Evolutionary conservation across 169 alveolate species (phyloP), one percentile per base, ranked within the genome.

Genomic region (Theileria orientalis): DNA sequence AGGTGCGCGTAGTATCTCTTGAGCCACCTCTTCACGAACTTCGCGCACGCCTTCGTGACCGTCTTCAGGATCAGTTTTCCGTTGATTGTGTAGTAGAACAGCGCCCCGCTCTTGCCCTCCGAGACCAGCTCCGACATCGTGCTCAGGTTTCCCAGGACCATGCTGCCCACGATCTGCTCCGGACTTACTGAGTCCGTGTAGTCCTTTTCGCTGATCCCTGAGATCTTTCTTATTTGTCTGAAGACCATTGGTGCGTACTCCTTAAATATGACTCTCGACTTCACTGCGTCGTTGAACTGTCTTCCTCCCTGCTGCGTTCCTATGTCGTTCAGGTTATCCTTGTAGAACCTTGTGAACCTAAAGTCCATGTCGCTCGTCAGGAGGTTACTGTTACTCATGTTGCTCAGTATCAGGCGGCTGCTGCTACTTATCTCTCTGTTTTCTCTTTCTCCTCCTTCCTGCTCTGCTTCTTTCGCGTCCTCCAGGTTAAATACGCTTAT

Each of bases 181-280:
- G 99, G 99, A 0, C 99, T 99, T 27, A 96, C 95, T 21, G 98
- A 94, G 79, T 96, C 90, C 51, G 96, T 74, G 77, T 97, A 97
- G 64, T 90, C 94, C 51, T 94, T 98, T 25, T 93, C 92, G 60
- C 92, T 83, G 54, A 97, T 90, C 6, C 97, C 96, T 67, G 92
- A 95, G 72, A 87, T 61, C 25, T 76, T 94, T 32, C 99, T 88
- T 11, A 97, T 90, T n/a, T 92, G 89, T 74, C 95, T 95, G 84
- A 97, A 97, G 19, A 96, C 98, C 85, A 93, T 88, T 16, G 99
- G 99, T 14, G 98, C 97, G 85, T 92, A 94, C 78, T 97, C 99
- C 56, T 90, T 92, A 85, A 96, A 97, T 51, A 91, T 64, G n/a
- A 93, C 19, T 61, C 8, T 61, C 14, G 54, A 19, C 5, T 83